Base-by-base conservation (phyloP, 2,329 filamentous ascomycete species). In the Colletotrichum plurivorum region DNA sequence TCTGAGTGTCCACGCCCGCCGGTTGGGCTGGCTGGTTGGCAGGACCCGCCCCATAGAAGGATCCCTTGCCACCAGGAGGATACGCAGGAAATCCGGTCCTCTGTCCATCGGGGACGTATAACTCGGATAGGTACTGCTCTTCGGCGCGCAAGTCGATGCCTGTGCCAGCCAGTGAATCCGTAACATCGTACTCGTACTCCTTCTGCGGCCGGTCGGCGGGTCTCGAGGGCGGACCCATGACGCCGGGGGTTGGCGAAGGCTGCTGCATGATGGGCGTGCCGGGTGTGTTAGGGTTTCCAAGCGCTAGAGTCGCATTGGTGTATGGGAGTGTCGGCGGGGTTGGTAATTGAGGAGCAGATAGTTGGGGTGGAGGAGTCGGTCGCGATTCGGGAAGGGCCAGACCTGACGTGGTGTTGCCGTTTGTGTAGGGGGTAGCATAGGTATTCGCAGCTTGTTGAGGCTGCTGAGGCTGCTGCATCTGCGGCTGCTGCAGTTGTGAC, bases 91-190 rank as follows among this genome's bases (percentile, higher is more conserved):
- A 88, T 15, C 90, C 83, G 54, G 86, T 84, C 75, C 86, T 80
- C 63, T 78, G 75, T 9, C 85, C 76, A 41, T 79, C 85, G 62
- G 84, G 80, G 52, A 88, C 87, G 76, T 90, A 92, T 65, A 90
- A 84, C 68, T 89, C 90, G 52, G 93, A 91, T 78, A 96, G 85
- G 73, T 90, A 93, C 74, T 94, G 93, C 76, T 97, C 94, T 79
- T 97, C 95, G 72, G 94, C 94, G 67, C 92, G 90, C 54, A 97
- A 81, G 82, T 97, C 93, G 71, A 98, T 94, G 57, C 94, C 94
- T 16, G 94, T 95, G 18, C 93, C 93, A 18, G 92, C 91, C 63
- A 97, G 81, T 58, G 94, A 93, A 81, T 98, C 95, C 72, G 92
- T 93, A 53, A 95, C 87, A 75, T 97, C 94, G 74, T 95, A 90